Conservation (phyloP, 768 basidiomycete species). For the Trichaptum fuscoviolaceum region DNA sequence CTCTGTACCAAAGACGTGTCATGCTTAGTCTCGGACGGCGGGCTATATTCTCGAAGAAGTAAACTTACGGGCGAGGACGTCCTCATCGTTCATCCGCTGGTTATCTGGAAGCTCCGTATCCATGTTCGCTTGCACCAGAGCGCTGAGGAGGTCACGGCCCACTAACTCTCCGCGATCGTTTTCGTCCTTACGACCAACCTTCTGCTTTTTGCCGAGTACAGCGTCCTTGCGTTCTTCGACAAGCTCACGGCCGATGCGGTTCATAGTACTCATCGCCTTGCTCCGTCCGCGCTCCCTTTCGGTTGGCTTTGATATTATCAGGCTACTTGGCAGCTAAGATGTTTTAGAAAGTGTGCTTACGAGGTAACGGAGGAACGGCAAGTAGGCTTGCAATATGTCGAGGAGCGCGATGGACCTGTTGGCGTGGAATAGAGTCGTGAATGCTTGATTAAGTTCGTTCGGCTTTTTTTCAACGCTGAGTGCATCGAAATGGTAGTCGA, state of each 20-base stretch:
- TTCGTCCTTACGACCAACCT: constrained; percentile 4
- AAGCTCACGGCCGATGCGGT: constrained; percentile 44
- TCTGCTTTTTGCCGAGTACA: neutral
- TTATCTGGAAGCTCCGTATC: constrained; percentile 5
- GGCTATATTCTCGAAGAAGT: neutral
- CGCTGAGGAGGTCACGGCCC: constrained; percentile 13
- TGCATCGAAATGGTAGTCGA: constrained; percentile 30
- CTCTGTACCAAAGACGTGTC: constrained; percentile 2
- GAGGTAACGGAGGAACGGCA: constrained; percentile 35
- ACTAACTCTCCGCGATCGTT: constrained; percentile 5
- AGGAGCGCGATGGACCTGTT: constrained; percentile 16
- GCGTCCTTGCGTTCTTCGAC: constrained; percentile 34
- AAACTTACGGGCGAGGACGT: constrained; percentile 10
- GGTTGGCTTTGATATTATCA: constrained; percentile 18
- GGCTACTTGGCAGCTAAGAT: neutral
- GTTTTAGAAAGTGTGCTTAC: constrained; percentile 25
- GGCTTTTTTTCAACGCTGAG: neutral
- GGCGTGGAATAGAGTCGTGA: constrained; percentile 1
- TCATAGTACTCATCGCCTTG: constrained; percentile 36
- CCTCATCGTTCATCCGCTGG: constrained; percentile 8
- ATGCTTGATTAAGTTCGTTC: constrained; percentile 4
- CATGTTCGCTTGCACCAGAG: constrained; percentile 13
- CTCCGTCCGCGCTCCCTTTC: constrained; percentile 13
- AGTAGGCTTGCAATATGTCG: constrained; percentile 25
- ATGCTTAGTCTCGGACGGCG: neutral